phyloP scores from a whole-genome alignment of 2,329 filamentous ascomycete species.

The Pseudogymnoascus sp. region DNA sequence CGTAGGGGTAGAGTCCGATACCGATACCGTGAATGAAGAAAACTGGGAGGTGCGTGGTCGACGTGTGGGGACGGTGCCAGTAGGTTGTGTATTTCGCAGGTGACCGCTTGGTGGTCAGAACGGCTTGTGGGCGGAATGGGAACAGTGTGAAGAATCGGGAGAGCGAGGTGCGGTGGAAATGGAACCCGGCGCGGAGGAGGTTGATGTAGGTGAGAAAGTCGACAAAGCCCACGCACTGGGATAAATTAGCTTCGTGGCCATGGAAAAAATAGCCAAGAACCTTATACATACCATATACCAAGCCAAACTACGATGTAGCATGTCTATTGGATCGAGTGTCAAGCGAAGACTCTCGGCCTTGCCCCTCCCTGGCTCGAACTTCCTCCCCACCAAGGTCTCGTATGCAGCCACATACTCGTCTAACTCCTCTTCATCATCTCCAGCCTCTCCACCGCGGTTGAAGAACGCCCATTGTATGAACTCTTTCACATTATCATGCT shows the following conservation, averaged over 20 bases:
- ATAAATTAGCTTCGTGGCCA: slow-evolving; percentile 11
- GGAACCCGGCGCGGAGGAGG: slow-evolving; percentile 41
- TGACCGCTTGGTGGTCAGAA: slow-evolving; percentile 41
- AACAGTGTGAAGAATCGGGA: slow-evolving; percentile 43
- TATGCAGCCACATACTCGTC: slow-evolving; percentile 48
- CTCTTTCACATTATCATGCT: slow-evolving; percentile 53
- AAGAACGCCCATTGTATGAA: slow-evolving; percentile 58
- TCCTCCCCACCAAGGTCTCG: slow-evolving; percentile 45
- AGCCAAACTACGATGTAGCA: slow-evolving; percentile 48
- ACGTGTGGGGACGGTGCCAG: slow-evolving; percentile 56
- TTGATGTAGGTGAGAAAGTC: slow-evolving; percentile 31
- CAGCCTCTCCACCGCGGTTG: slow-evolving; percentile 39
- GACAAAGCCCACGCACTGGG: slow-evolving; percentile 30
- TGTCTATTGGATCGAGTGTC: slow-evolving; percentile 52
- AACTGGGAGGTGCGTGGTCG: slow-evolving; percentile 49
- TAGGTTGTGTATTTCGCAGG: slow-evolving; percentile 47
- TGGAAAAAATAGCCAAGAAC: neutral
- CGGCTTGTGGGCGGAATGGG: slow-evolving; percentile 45
- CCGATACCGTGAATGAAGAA: slow-evolving; percentile 61
- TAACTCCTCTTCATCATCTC: slow-evolving; percentile 46
- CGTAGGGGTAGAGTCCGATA: slow-evolving; percentile 53
- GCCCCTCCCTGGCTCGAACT: slow-evolving; percentile 46
- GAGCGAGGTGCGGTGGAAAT: slow-evolving; percentile 40
- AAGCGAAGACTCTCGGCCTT: slow-evolving; percentile 47
- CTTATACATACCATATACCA: slow-evolving; percentile 48